These are phyloP conservation scores for Ascobolus immersus DNA, from an alignment of 495 filamentous ascomycete species.

Conservation along the genomic window DNA sequence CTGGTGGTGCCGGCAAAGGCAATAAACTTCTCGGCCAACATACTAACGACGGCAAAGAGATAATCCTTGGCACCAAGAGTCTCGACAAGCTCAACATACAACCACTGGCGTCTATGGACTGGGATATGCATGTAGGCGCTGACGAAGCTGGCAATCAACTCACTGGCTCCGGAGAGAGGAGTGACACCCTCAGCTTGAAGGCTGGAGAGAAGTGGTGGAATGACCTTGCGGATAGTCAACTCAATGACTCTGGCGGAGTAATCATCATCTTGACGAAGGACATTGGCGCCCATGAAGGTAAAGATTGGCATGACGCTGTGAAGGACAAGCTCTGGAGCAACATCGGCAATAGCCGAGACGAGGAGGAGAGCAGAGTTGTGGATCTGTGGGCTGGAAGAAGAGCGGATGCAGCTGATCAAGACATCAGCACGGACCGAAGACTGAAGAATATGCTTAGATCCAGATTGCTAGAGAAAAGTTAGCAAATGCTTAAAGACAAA, in stretches of 20 bases:
- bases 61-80: conserved; percentile 68
- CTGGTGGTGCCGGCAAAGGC: conserved; percentile 22
- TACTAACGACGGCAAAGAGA: conserved; percentile 41
- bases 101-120: conserved; percentile 45
- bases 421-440: conserved; percentile 58
- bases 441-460: conserved; percentile 37
- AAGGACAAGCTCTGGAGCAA: conserved; percentile 65
- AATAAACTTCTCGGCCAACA: conserved; percentile 46
- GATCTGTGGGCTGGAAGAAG: conserved; percentile 63
- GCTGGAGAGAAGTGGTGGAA: conserved; percentile 71
- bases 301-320: conserved; percentile 98
- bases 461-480: conserved; percentile 9
- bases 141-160: conserved; percentile 72
- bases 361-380: conserved; percentile 81
- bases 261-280: conserved; percentile 73
- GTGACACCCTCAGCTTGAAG: conserved; percentile 53
- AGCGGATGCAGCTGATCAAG: conserved; percentile 72
- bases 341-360: conserved; percentile 53
- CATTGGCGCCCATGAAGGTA: conserved; percentile 79
- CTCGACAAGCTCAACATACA: conserved; percentile 58
- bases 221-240: conserved; percentile 65
- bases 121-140: conserved; percentile 90
- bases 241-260: conserved; percentile 86
- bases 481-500: neutral
- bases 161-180: conserved; percentile 51